phyloP scores from a whole-genome alignment of 805 yeast species.

The Phaffomyces opuntiae region DNA sequence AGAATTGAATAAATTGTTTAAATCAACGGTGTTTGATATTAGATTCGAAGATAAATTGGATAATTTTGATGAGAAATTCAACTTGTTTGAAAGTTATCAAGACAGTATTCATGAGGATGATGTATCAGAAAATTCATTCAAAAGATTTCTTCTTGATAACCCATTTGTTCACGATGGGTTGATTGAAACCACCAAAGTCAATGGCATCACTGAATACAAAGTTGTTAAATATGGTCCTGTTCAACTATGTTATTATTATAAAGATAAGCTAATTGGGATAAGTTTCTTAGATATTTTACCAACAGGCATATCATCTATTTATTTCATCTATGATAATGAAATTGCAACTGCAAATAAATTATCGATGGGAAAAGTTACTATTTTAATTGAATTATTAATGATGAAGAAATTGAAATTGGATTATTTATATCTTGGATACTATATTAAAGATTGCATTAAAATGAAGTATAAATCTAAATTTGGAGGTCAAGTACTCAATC shows the following conservation, averaged over 20 bases:
- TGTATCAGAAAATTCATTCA: constrained; percentile 41
- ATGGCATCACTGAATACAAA: background rate
- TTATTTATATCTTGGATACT: constrained; percentile 76
- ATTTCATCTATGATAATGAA: constrained; percentile 78
- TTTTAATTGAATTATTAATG: constrained; percentile 59
- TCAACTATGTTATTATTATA: constrained; percentile 72
- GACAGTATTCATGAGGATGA: constrained; percentile 60
- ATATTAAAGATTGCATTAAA: constrained; percentile 69
- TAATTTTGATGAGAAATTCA: constrained; percentile 48
- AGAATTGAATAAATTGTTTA: constrained; percentile 27
- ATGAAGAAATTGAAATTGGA: constrained; percentile 34
- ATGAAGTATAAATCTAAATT: constrained; percentile 77
- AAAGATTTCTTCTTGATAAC: constrained; percentile 58
- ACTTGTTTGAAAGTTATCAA: constrained; percentile 64
- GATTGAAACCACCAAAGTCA: background rate
- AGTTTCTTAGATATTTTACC: constrained; percentile 77
- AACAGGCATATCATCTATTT: constrained; percentile 70
- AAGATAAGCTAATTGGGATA: constrained; percentile 60
- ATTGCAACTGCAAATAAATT: constrained; percentile 22
- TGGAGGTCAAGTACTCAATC: constrained; percentile 68
- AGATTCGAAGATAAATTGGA: constrained; percentile 45
- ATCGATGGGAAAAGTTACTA: constrained; percentile 61
- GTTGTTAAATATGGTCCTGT: constrained; percentile 45
- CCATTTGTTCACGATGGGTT: constrained; percentile 39
- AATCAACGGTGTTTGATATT: constrained; percentile 28